Evolutionary conservation across 768 basidiomycete genomes (phyloP).

Genomic region (Kwoniella sp.): DNA sequence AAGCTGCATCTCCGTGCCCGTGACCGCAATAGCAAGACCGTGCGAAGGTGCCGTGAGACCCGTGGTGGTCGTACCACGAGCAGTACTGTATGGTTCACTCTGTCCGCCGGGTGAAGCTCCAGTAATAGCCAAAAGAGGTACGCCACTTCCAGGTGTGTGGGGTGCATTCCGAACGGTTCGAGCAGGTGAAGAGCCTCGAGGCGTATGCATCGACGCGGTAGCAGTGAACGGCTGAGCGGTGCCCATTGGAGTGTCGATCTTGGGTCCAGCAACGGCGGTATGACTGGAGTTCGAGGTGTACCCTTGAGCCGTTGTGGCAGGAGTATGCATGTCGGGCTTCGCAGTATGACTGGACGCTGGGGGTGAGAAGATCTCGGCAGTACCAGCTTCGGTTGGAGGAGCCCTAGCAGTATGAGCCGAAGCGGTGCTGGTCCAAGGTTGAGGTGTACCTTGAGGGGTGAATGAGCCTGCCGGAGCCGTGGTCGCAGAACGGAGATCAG

Average conservation of each 20-base stretch:
- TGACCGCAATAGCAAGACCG: not conserved
- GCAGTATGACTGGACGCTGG: constrained; percentile 16
- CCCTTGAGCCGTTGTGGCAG: constrained; percentile 8
- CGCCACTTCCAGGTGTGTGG: not conserved
- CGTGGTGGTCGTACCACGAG: constrained; percentile 1
- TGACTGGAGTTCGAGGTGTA: constrained; percentile 12
- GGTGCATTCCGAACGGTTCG: constrained; percentile 5
- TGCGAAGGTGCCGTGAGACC: constrained; percentile 13
- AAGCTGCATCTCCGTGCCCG: not conserved
- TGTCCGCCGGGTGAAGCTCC: constrained; percentile 22
- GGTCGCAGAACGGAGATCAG: not conserved
- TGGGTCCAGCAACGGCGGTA: constrained; percentile 4
- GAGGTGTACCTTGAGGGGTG: constrained; percentile 9
- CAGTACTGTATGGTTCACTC: not conserved
- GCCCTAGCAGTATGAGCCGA: constrained; percentile 8
- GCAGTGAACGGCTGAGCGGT: constrained; percentile 14
- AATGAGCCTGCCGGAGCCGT: constrained; percentile 13
- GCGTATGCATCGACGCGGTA: constrained; percentile 7
- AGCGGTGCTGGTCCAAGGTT: constrained; percentile 10
- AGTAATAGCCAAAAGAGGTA: constrained; percentile 28
- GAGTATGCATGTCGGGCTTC: constrained; percentile 7
- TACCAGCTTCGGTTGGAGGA: constrained; percentile 3
- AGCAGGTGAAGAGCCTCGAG: constrained; percentile 3
- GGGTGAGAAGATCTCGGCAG: constrained; percentile 16
- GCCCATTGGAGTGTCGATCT: constrained; percentile 5